Conservation (phyloP, 768 basidiomycete species). For the Suillus ampliporus region DNA sequence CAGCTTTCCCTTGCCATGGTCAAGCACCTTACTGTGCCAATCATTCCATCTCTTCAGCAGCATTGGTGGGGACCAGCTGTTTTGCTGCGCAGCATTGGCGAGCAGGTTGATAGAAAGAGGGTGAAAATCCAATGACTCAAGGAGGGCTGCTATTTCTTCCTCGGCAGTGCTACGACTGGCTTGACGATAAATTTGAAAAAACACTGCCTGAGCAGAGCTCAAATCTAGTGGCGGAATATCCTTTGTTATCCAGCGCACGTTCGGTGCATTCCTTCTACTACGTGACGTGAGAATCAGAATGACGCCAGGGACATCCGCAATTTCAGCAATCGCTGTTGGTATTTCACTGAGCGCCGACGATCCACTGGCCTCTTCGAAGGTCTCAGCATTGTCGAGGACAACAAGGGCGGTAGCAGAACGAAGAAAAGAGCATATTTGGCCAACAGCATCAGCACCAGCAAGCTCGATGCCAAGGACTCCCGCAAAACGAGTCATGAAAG, state of each 20-base stretch:
- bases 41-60: background rate
- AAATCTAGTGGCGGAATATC: background rate
- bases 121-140: background rate
- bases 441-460: too few relatives aligned
- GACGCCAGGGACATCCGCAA: background rate
- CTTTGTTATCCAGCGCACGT: background rate
- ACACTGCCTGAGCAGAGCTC: background rate
- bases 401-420: background rate
- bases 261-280: background rate
- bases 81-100: slow-evolving; percentile 7
- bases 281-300: slow-evolving; percentile 8
- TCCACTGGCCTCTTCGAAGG: background rate
- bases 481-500: slow-evolving; percentile 3
- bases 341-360: background rate
- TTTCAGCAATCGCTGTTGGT: background rate
- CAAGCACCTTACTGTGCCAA: background rate
- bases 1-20: background rate
- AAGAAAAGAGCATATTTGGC: background rate
- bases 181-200: background rate
- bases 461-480: background rate
- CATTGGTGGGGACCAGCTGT: background rate
- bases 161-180: background rate
- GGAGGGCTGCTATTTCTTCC: background rate
- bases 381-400: slow-evolving; percentile 9
- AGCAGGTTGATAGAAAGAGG: background rate